Percentiles rank a stretch among this genome's conserved stretches.
Evolutionary conservation across 192 early-diverging fungal genomes (phyloP).

Genomic region (Coemansia sp.): DNA sequence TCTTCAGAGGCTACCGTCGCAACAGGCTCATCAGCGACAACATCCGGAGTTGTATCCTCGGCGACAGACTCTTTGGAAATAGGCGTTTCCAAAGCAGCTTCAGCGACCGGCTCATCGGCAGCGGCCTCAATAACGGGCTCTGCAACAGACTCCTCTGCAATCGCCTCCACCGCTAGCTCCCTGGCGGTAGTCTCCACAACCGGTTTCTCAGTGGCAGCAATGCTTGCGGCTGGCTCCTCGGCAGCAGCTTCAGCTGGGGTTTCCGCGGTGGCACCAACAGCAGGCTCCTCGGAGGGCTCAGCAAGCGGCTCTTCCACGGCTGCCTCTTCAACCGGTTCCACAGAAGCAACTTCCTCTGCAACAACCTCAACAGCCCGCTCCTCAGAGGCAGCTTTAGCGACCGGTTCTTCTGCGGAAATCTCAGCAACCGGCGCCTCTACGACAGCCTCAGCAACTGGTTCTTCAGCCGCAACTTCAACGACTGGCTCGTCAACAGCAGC

Average conservation of each 20-base stretch:
- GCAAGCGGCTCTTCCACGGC: neutral
- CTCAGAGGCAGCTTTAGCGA: neutral
- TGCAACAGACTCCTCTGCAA: neutral
- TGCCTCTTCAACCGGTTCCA: neutral
- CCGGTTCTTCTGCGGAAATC: neutral
- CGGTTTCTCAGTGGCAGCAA: neutral
- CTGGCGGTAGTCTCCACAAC: neutral
- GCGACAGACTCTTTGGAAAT: neutral
- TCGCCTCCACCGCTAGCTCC: neutral
- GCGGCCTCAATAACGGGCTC: neutral
- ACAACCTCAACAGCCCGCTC: neutral
- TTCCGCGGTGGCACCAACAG: neutral
- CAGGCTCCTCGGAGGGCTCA: neutral
- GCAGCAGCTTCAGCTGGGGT: neutral
- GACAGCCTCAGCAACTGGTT: neutral
- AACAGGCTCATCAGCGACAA: neutral
- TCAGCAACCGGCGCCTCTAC: constrained; percentile 6
- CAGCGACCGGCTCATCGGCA: neutral
- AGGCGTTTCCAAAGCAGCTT: neutral
- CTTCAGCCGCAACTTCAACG: neutral
- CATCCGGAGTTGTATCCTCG: no score
- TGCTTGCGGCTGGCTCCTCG: neutral
- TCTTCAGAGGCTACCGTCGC: neutral
- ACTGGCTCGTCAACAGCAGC: neutral
- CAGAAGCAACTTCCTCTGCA: no score